phyloP scores from a whole-genome alignment of 345 rosid species.

The Corchorus olitorius region DNA sequence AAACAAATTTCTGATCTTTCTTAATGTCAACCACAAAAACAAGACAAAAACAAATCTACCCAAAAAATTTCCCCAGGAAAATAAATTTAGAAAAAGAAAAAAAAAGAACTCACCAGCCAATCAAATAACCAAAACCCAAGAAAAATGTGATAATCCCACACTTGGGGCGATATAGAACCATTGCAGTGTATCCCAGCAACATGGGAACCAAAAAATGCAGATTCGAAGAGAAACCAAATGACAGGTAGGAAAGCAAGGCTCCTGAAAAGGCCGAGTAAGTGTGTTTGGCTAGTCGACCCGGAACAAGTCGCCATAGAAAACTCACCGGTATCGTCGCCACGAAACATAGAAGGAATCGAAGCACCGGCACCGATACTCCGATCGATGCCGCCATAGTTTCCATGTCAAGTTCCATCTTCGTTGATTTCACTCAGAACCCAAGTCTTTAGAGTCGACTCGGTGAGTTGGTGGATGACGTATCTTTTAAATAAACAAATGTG shows the following conservation, averaged over 20 bases:
- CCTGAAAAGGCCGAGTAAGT: constrained; percentile 71
- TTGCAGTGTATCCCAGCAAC: constrained; percentile 71
- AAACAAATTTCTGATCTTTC: too few relatives aligned
- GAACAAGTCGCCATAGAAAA: constrained; percentile 63
- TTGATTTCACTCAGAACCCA: not conserved
- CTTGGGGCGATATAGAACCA: constrained; percentile 63
- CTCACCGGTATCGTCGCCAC: constrained; percentile 81
- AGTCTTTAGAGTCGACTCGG: not conserved
- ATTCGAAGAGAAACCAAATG: constrained; percentile 88
- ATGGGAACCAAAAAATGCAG: constrained; percentile 91
- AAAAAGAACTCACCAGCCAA: constrained; percentile 66
- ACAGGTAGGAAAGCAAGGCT: constrained; percentile 66
- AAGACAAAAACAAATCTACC: not conserved
- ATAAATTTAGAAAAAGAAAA: not conserved
- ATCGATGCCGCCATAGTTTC: constrained; percentile 69
- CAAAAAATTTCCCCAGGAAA: not conserved
- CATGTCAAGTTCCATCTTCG: constrained; percentile 48
- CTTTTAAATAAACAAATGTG: too few relatives aligned
- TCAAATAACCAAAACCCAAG: constrained; percentile 78
- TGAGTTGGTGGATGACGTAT: not conserved
- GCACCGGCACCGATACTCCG: constrained; percentile 86
- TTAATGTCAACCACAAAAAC: not conserved
- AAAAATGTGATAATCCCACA: constrained; percentile 77
- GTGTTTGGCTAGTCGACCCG: constrained; percentile 65
- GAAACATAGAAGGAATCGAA: constrained; percentile 84